These are phyloP conservation scores for Suillus clintonianus DNA, from an alignment of 768 basidiomycete genomes.

Conservation along the genomic window DNA sequence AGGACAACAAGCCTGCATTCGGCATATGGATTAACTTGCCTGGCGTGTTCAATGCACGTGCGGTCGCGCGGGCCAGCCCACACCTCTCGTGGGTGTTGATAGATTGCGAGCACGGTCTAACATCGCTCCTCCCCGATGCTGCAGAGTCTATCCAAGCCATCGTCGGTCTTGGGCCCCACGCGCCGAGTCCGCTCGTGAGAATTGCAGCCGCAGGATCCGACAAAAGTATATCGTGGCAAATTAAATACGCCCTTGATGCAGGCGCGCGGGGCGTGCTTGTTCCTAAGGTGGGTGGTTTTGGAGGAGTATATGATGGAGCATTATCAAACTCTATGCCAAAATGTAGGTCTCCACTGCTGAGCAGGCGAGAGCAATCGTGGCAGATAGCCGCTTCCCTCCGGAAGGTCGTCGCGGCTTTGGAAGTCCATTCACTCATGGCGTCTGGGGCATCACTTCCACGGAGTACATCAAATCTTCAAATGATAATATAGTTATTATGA, in stretches of 20 bases:
- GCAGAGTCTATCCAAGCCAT: slow-evolving; percentile 59
- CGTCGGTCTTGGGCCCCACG: slow-evolving; percentile 41
- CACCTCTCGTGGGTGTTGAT: slow-evolving; percentile 65
- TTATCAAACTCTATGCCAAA: neutral
- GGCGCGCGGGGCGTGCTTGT: slow-evolving; percentile 67
- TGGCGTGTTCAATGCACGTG: slow-evolving; percentile 58
- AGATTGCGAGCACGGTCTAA: slow-evolving; percentile 70
- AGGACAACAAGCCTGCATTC: slow-evolving; percentile 59
- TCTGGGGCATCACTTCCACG: slow-evolving; percentile 51
- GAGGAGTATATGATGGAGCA: neutral
- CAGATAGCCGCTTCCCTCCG: slow-evolving; percentile 65
- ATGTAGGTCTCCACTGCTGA: slow-evolving; percentile 56
- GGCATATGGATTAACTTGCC: slow-evolving; percentile 68
- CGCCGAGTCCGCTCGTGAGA: slow-evolving; percentile 58
- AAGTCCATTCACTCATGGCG: slow-evolving; percentile 58
- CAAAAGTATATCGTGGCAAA: slow-evolving; percentile 63
- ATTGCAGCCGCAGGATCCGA: slow-evolving; percentile 65
- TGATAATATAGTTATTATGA: slow-evolving; percentile 53
- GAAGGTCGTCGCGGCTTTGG: slow-evolving; percentile 65
- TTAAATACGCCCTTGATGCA: slow-evolving; percentile 69
- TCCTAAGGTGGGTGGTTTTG: slow-evolving; percentile 53
- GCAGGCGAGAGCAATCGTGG: slow-evolving; percentile 57
- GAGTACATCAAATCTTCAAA: slow-evolving; percentile 62
- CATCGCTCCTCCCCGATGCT: slow-evolving; percentile 54
- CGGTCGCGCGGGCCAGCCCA: slow-evolving; percentile 55